Base-by-base conservation (phyloP, 1,139 yeast species). In the Hanseniaspora sp. region DNA sequence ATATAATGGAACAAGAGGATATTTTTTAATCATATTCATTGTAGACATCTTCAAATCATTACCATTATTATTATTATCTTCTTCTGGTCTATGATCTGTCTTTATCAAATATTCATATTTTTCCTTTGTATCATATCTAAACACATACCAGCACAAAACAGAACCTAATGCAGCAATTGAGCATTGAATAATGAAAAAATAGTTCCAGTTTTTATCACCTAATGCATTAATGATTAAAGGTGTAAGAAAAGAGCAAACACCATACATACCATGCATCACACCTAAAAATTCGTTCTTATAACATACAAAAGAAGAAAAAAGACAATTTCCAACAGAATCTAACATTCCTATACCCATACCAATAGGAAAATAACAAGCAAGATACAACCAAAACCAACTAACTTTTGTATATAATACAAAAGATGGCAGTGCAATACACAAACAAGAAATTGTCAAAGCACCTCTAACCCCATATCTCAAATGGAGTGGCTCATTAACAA, bases 221-320 rank as follows among this genome's bases (percentile, higher is more conserved):
- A 70, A 63, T 53, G 67, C 62, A 0, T 82, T 73, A n/a, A 79
- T 75, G 30, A 78, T 58, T 5, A 80, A 76, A 0, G 92, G 88
- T 1, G 86, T 74, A 0, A 80, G 68, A 71, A 82, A 76, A 51
- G 86, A 79, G 0, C 88, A 87, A 7, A 80, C 65, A 0, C 90
- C 90, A 63, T 80, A 83, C 58, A 76, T 73, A 0, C 86, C 84
- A 67, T 83, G 92, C 59, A 82, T 64, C 0, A 79, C 65, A 1
- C 90, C 90, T 67, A 83, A 69, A 30, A 81, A 64, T 62, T 80
- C 84, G 64, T 64, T 66, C 46, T 82, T 82, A 42, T 80, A 75
- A 58, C 78, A 78, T 7, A 65, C 71, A 53, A 83, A 67, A 37
- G 70, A 70, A 0, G 86, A 84, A 63, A 81, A 71, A 72, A 81